Percentiles rank a stretch among this genome's conserved stretches.
Conservation (phyloP, 2,329 filamentous ascomycete genomes). For the Emericellopsis cladophorae region DNA sequence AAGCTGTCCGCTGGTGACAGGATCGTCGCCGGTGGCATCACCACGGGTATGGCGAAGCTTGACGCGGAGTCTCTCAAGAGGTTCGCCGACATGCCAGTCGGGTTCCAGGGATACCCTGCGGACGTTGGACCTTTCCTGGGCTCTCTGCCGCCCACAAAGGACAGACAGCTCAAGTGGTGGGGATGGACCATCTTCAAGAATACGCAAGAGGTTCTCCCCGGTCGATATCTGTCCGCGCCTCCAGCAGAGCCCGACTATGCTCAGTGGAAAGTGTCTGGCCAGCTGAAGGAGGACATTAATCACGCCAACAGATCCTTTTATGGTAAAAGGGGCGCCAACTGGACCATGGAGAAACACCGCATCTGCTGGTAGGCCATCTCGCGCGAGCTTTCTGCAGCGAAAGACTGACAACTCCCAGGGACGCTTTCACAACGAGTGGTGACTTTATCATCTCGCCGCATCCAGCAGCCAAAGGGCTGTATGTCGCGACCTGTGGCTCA, state of each 20-base stretch:
- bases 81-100: conserved; percentile 36
- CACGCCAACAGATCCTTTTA: conserved; percentile 45
- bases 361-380: conserved; percentile 47
- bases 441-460: conserved; percentile 53
- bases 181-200: conserved; percentile 47
- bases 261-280: conserved; percentile 46
- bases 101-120: conserved; percentile 26
- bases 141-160: conserved; percentile 39
- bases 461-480: conserved; percentile 35
- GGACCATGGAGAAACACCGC: conserved; percentile 48
- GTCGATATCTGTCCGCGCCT: conserved; percentile 41
- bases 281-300: conserved; percentile 45
- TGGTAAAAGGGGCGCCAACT: conserved; percentile 38
- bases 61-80: conserved; percentile 28
- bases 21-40: conserved; percentile 46
- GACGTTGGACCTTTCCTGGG: conserved; percentile 39
- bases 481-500: conserved; percentile 50
- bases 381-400: not conserved
- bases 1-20: conserved; percentile 38
- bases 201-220: conserved; percentile 36
- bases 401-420: conserved; percentile 28
- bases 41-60: conserved; percentile 43
- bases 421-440: conserved; percentile 47
- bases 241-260: conserved; percentile 42
- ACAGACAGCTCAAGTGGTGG: conserved; percentile 46